Evolutionary conservation across 2,329 filamentous ascomycete species (phyloP).

Genomic region (Phialophora tarda): DNA sequence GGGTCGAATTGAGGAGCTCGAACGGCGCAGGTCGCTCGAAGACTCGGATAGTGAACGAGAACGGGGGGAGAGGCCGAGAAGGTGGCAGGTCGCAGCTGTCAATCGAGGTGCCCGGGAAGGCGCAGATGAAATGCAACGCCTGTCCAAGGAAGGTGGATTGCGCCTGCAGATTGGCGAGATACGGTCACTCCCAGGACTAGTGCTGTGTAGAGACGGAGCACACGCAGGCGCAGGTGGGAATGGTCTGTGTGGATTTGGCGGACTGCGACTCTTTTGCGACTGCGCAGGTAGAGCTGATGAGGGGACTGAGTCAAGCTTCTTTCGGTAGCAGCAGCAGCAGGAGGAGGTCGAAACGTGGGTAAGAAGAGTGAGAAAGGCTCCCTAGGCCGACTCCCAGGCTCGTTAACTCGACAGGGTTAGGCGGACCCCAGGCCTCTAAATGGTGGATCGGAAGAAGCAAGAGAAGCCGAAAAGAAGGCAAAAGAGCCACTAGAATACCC

Average conservation of each 20-base stretch:
- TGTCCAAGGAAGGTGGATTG: conserved; percentile 17
- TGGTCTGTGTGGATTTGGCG: not conserved
- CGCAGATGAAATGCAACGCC: conserved; percentile 25
- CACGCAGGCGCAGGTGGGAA: not conserved
- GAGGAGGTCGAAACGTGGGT: not conserved
- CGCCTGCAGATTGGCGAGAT: conserved; percentile 21
- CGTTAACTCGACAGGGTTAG: conserved; percentile 7
- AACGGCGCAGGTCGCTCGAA: conserved; percentile 17
- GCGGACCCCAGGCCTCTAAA: not conserved
- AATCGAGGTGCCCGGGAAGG: conserved; percentile 34
- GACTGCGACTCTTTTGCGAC: conserved; percentile 1
- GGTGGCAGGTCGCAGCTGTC: conserved; percentile 33
- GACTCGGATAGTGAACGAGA: conserved; percentile 15
- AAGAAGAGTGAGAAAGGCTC: conserved; percentile 10
- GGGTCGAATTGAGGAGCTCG: conserved; percentile 13
- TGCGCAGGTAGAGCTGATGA: conserved; percentile 13
- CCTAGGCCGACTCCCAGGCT: conserved; percentile 3
- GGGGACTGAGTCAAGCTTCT: conserved; percentile 11
- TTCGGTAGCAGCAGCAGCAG: conserved; percentile 6
- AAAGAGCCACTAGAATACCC: conserved; percentile 10
- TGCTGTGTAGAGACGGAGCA: not conserved
- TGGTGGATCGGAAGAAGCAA: conserved; percentile 26
- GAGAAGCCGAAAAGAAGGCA: conserved; percentile 21
- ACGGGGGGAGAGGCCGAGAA: conserved; percentile 8
- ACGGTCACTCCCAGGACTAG: conserved; percentile 1